Evolutionary conservation across 2,329 filamentous ascomycete species (phyloP).

Genomic region (Apiospora hydei): DNA sequence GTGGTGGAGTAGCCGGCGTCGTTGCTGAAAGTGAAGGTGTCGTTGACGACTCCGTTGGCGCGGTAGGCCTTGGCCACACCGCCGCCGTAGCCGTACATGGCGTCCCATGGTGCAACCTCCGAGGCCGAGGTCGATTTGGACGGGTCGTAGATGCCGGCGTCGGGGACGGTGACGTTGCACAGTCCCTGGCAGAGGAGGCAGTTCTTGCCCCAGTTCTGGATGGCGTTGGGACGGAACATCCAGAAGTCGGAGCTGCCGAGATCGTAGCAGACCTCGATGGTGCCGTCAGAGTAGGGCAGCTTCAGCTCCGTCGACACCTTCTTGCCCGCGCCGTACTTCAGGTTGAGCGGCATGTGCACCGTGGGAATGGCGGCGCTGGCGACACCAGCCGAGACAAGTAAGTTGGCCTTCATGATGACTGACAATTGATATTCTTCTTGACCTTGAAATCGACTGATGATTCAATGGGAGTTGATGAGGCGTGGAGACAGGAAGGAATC

Average conservation of each 20-base stretch:
- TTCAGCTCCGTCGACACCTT: constrained; percentile 36
- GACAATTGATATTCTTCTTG: not conserved
- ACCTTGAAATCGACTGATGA: not conserved
- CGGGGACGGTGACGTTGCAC: constrained; percentile 27
- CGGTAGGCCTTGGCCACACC: constrained; percentile 31
- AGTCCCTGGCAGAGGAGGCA: constrained; percentile 16
- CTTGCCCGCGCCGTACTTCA: constrained; percentile 23
- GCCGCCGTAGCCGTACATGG: constrained; percentile 31
- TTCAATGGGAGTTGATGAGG: not conserved
- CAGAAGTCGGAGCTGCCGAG: constrained; percentile 37
- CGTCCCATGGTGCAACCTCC: constrained; percentile 10
- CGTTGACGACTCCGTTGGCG: constrained; percentile 31
- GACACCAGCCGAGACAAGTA: not conserved
- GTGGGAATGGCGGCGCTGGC: constrained; percentile 25
- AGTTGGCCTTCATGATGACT: constrained; percentile 3
- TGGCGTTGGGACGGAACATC: constrained; percentile 31
- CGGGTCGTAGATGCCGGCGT: constrained; percentile 21
- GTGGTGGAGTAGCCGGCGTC: constrained; percentile 28
- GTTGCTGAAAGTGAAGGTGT: constrained; percentile 37
- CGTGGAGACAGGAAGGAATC: not conserved
- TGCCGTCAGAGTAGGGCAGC: constrained; percentile 32
- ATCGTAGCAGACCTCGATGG: constrained; percentile 36
- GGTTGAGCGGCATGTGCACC: constrained; percentile 27
- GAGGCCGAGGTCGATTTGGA: constrained; percentile 22
- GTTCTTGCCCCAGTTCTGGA: constrained; percentile 26